Evolutionary conservation across 345 rosid genomes (phyloP).

Genomic region (Eutrema heterophyllum): DNA sequence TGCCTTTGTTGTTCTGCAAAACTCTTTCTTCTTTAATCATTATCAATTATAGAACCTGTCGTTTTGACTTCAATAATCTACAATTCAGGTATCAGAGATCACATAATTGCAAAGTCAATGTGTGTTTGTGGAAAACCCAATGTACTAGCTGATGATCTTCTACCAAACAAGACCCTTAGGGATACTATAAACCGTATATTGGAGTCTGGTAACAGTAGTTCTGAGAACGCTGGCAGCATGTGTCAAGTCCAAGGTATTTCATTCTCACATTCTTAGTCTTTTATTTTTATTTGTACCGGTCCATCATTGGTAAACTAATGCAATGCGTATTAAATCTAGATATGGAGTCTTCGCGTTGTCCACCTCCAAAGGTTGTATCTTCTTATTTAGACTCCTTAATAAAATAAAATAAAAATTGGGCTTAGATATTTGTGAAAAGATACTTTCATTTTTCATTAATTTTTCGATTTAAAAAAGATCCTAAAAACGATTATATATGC

Average conservation of each 20-base stretch:
- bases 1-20: background rate
- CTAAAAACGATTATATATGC: no score
- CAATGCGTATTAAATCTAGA: constrained; percentile 37
- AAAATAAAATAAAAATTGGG: no score
- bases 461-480: no score
- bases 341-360: constrained; percentile 72
- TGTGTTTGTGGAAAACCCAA: constrained; percentile 83
- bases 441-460: no score
- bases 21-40: background rate
- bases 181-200: constrained; percentile 87
- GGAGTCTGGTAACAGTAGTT: constrained; percentile 86
- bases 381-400: no score
- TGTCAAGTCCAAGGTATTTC: constrained; percentile 82
- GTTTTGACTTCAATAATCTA: constrained; percentile 10
- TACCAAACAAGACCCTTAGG: constrained; percentile 91
- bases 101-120: constrained; percentile 62
- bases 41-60: background rate
- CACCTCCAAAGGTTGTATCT: constrained; percentile 64
- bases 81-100: constrained; percentile 74
- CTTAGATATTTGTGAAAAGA: no score
- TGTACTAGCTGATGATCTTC: constrained; percentile 90
- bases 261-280: background rate
- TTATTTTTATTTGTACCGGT: background rate
- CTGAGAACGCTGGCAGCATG: constrained; percentile 79
- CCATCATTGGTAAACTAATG: background rate